Base-by-base conservation (phyloP, 108 stramenopile genomes). In the Pseudonitzschia multiseries region DNA sequence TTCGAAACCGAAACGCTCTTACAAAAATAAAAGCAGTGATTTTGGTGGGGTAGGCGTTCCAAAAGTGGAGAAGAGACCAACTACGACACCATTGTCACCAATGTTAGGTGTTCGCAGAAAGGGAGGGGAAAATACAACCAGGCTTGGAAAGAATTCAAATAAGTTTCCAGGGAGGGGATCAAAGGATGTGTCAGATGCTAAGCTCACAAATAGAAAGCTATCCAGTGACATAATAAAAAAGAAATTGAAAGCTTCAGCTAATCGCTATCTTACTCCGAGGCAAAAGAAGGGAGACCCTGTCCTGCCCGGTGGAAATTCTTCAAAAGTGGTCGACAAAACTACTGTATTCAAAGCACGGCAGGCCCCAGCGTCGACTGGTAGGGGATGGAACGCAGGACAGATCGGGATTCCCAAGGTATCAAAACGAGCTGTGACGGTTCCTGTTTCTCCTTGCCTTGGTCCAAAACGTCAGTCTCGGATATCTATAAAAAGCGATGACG, bases 1-100 rank as follows among this genome's bases (percentile, higher is more conserved):
- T n/a, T 32, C 57, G 57, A 28, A 28, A 59, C 13, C 3, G 8
- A 59, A 59, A 59, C 6, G 17, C 20, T 28, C 57, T 1, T 48
- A 48, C 13, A 48, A 43, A 1, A 65, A 42, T 13, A 59, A 28
- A 9, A 59, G 26, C 4, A 14, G 27, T 10, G 79, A 72, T 2
- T 53, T 54, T 26, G 70, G 76, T 21, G 86, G 86, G 17, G 31
- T 63, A 15, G 83, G 83, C 6, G 76, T 87, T 28, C 86, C 83
- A 24, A 80, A 77, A 68, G 76, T 87, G 8, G 79, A 80, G 22
- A 87, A 83, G 54, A 73, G 75, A 77, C 81, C 79, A 17, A 73
- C 76, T 8, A 87, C 87, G 27, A 73, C 62, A 20, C 83, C 83
- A 29, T 24, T 68, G 15, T 78, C 79, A 28, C 79, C 83, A 27